A percentile compares a stretch with the other conserved stretches of the same genome.
Evolutionary conservation across 306 rosid genomes (phyloP).

Genomic region (Morella rubra): DNA sequence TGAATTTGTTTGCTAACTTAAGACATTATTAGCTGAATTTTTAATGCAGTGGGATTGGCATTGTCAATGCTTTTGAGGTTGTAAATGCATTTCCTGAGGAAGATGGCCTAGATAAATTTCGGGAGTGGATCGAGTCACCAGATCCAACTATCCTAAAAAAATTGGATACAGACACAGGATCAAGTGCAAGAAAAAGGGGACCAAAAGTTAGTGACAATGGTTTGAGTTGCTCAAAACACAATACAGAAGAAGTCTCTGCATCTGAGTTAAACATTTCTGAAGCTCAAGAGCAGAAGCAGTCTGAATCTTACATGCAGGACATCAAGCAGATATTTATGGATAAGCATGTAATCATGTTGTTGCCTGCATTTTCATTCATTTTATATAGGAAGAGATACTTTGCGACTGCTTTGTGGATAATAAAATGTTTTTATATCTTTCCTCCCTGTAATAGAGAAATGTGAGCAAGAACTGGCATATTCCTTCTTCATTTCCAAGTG

Average conservation of each 20-base stretch:
- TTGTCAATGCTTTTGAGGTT: slow-evolving; percentile 96
- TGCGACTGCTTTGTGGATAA: slow-evolving; percentile 15
- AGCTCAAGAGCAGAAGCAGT: slow-evolving; percentile 43
- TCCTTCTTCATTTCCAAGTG: slow-evolving; percentile 86
- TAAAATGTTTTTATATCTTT: neutral
- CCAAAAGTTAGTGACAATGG: slow-evolving; percentile 44
- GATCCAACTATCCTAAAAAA: slow-evolving; percentile 85
- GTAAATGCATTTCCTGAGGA: slow-evolving; percentile 89
- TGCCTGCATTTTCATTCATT: slow-evolving; percentile 20
- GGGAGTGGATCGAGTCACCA: slow-evolving; percentile 94
- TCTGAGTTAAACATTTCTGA: slow-evolving; percentile 39
- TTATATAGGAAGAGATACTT: slow-evolving; percentile 23
- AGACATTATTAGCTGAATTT: slow-evolving; percentile 25
- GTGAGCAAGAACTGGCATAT: slow-evolving; percentile 99
- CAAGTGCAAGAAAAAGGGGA: slow-evolving; percentile 51
- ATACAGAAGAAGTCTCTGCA: slow-evolving; percentile 34
- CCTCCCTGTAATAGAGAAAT: slow-evolving; percentile 64
- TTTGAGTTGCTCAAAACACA: slow-evolving; percentile 14
- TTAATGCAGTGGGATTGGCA: slow-evolving; percentile 86
- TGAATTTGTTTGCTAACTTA: slow-evolving; percentile 24
- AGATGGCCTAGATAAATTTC: slow-evolving; percentile 74
- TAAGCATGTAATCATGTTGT: slow-evolving; percentile 60
- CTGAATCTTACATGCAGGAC: slow-evolving; percentile 37
- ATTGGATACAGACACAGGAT: slow-evolving; percentile 47
- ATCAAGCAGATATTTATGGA: slow-evolving; percentile 60